These are phyloP conservation scores for Paecilomyces sp. DNA, from an alignment of 2,329 filamentous ascomycete genomes.

Conservation along the genomic window DNA sequence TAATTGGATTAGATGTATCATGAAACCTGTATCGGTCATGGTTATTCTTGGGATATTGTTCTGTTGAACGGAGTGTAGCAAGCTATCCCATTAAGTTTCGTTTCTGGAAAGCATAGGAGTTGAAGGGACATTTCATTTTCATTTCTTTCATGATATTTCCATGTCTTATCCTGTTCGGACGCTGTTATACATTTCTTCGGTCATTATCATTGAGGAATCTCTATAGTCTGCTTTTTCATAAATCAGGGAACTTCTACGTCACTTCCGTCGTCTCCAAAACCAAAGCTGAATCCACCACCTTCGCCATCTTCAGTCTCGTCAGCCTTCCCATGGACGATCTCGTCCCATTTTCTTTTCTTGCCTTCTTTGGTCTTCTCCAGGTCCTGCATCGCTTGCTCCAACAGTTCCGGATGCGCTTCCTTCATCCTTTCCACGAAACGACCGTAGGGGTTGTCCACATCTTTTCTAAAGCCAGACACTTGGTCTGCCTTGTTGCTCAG, in stretches of 20 bases:
- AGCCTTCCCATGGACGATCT: constrained; percentile 55
- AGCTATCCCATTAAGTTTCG: neutral
- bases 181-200: neutral
- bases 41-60: neutral
- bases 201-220: neutral
- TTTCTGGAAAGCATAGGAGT: neutral
- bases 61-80: neutral
- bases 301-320: constrained; percentile 24
- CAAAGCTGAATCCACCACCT: constrained; percentile 55
- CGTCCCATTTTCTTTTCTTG: constrained; percentile 82
- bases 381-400: constrained; percentile 58
- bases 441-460: constrained; percentile 64
- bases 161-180: neutral
- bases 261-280: constrained; percentile 53
- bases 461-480: constrained; percentile 74
- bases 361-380: constrained; percentile 55
- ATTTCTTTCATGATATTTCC: neutral
- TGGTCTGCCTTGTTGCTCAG: constrained; percentile 75
- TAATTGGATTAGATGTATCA: neutral
- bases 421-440: constrained; percentile 66
- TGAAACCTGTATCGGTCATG: neutral
- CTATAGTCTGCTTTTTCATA: neutral
- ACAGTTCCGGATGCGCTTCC: constrained; percentile 57
- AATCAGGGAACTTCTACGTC: constrained; percentile 43
- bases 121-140: neutral